Evolutionary conservation across 345 rosid genomes (phyloP).

Genomic region (Ceriops zippeliana): DNA sequence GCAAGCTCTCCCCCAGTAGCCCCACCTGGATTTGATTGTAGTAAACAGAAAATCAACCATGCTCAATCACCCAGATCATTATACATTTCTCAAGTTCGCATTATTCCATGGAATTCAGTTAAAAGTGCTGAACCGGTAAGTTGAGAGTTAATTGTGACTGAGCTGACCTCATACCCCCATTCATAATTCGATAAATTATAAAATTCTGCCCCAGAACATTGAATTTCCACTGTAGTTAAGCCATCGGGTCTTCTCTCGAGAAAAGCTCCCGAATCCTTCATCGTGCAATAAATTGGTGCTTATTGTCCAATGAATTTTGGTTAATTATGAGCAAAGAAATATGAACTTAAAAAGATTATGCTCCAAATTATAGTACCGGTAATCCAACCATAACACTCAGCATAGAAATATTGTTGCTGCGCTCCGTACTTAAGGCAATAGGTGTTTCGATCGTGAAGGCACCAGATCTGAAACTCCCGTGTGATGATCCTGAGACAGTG

Average conservation of each 20-base stretch:
- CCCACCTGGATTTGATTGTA: slow-evolving; percentile 12
- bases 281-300: no score
- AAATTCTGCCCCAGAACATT: slow-evolving; percentile 2
- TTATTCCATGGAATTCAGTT: no score
- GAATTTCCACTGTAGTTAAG: slow-evolving; percentile 15
- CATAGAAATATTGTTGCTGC: slow-evolving; percentile 17
- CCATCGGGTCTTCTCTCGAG: slow-evolving; percentile 24
- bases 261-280: slow-evolving; percentile 27
- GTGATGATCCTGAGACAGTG: slow-evolving; percentile 17
- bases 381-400: slow-evolving; percentile 34
- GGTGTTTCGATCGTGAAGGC: slow-evolving; percentile 19
- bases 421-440: neutral
- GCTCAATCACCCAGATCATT: neutral
- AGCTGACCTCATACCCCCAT: slow-evolving; percentile 28
- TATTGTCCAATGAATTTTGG: no score
- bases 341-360: no score
- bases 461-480: slow-evolving; percentile 18
- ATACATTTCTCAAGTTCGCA: no score
- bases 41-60: neutral
- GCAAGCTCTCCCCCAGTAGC: slow-evolving; percentile 7
- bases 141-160: no score
- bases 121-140: no score
- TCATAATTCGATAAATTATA: slow-evolving; percentile 11
- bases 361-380: slow-evolving; percentile 12
- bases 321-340: no score